These are phyloP conservation scores for Cutaneotrichosporon cavernicola DNA, from an alignment of 1,284 basidiomycete genomes.

Conservation along the genomic window DNA sequence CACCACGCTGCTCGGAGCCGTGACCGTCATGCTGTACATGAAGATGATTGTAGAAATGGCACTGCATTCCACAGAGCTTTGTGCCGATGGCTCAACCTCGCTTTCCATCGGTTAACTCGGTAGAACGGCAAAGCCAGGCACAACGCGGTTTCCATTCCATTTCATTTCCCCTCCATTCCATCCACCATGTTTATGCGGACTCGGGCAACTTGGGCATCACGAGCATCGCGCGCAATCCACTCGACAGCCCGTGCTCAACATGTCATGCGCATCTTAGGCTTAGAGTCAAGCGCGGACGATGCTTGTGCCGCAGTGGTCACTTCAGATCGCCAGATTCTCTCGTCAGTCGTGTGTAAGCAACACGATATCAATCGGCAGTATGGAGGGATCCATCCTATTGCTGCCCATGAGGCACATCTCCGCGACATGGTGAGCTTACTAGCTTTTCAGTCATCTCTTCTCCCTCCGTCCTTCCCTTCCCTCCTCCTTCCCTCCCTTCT, in stretches of 20 bases:
- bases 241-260: not conserved
- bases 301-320: constrained; percentile 80
- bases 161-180: not conserved
- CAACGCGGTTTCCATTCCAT: not conserved
- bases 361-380: constrained; percentile 57
- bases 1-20: too few relatives aligned
- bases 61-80: not conserved
- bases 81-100: not conserved
- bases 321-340: constrained; percentile 65
- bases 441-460: not conserved
- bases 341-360: constrained; percentile 80
- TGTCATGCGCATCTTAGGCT: constrained; percentile 64
- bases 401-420: constrained; percentile 67
- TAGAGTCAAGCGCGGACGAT: constrained; percentile 81
- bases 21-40: too few relatives aligned
- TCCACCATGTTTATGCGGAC: not conserved
- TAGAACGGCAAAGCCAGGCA: not conserved
- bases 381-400: constrained; percentile 80
- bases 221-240: not conserved
- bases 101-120: constrained; percentile 1
- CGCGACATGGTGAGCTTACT: constrained; percentile 64
- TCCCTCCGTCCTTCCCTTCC: too few relatives aligned
- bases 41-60: not conserved
- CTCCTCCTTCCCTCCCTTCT: too few relatives aligned
- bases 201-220: not conserved